These are phyloP conservation scores for Ambrosia hybrid DNA, from an alignment of 140 eudicot genomes.

Conservation along the genomic window DNA sequence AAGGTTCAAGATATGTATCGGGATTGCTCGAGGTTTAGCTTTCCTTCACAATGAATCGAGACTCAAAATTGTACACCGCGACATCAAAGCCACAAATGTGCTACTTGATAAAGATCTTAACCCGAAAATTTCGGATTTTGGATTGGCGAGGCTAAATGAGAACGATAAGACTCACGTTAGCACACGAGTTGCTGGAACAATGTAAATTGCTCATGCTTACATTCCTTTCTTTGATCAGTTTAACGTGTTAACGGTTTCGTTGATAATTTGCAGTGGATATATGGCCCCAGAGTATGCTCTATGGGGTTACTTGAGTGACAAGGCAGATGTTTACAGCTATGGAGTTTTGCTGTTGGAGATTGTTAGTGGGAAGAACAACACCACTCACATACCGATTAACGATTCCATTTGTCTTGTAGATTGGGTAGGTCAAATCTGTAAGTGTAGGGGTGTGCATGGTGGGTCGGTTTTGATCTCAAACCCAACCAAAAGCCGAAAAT, in stretches of 20 bases:
- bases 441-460: too few species aligned
- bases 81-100: slow-evolving; percentile 88
- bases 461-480: not conserved
- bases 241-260: not conserved
- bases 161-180: slow-evolving; percentile 77
- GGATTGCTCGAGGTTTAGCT: slow-evolving; percentile 80
- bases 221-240: not conserved
- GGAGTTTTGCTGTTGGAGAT: slow-evolving; percentile 76
- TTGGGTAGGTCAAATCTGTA: slow-evolving; percentile 46
- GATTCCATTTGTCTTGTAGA: slow-evolving; percentile 76
- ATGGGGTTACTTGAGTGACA: slow-evolving; percentile 82
- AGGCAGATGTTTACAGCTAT: slow-evolving; percentile 86
- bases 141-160: slow-evolving; percentile 79
- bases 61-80: slow-evolving; percentile 85
- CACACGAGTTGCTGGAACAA: slow-evolving; percentile 88
- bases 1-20: slow-evolving; percentile 72
- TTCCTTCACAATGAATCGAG: slow-evolving; percentile 88
- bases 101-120: slow-evolving; percentile 68
- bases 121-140: slow-evolving; percentile 90
- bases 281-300: slow-evolving; percentile 94
- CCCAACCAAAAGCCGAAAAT: too few species aligned
- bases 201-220: slow-evolving; percentile 37
- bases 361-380: slow-evolving; percentile 85
- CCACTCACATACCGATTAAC: slow-evolving; percentile 54
- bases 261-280: slow-evolving; percentile 59